Base-by-base conservation (phyloP, 73 alveolate species). In the Breviolum minutum region DNA sequence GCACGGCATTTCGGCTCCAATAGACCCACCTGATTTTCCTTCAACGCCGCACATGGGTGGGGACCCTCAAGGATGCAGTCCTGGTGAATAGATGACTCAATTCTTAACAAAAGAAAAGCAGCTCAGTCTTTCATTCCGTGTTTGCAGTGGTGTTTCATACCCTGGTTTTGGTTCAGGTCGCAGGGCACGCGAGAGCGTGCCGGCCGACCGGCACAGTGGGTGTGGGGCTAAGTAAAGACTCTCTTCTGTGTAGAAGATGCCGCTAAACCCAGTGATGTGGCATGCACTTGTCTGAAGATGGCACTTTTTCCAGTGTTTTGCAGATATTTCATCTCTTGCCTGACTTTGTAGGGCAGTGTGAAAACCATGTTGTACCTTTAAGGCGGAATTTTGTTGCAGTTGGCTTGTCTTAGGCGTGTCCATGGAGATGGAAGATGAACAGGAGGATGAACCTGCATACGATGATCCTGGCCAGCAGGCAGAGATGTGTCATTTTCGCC, bases 381-480 rank as follows among this genome's bases (percentile, higher is more conserved):
- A 40, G 54, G 54, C 3, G 54, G 54, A 40, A 40, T 40, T 40
- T 40, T 40, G 54, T 0, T 40, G 54, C 54, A 40, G 54, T 40
- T 19, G 60, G 27, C 29, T 6, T 48, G 9, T 2, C 30, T n/a
- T 16, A 86, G 94, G 94, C 94, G 94, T 86, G 61, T 83, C 85
- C 74, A 71, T 40, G 74, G 96, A 32, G 69, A 74, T 92, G 98
- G 98, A 92, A 92, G 98, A 92, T 61, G 98, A 92, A 61, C 98
- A 92, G 80, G 98, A 92, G 73, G 98, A 92, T n/a, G 98, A 92
- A 26, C 98, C 79, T 61, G 80, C 98, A 20, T 92, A 92, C 61
- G 98, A 92, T 6, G 98, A 92, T 92, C 98, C 98, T 27, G 98
- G 98, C 20, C 98, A 92, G 98, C 98, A 92, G 98, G 98, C 66